Percentiles rank a stretch among this genome's conserved stretches.
Evolutionary conservation across 192 early-diverging fungal species (phyloP).

Genomic region (Mortierella claussenii): DNA sequence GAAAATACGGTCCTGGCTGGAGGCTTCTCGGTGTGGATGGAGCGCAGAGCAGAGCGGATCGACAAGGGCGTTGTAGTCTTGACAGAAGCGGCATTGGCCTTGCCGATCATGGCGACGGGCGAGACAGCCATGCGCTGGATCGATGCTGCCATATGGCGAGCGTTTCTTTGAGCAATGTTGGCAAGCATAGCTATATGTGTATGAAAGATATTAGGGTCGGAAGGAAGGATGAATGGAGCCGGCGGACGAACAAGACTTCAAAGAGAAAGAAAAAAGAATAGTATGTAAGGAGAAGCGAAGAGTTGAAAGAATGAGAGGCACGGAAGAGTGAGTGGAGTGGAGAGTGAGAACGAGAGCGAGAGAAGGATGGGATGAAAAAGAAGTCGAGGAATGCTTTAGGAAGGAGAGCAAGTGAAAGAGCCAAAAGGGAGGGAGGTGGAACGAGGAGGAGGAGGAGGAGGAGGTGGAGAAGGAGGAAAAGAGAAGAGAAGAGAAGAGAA

Average conservation of each 20-base stretch:
- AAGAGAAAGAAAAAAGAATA: constrained; percentile 2
- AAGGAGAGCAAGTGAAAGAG: constrained; percentile 1
- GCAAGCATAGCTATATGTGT: constrained; percentile 29
- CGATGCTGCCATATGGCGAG: constrained; percentile 44
- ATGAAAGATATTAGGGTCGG: background rate
- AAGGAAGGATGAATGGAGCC: constrained; percentile 1
- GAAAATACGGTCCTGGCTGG: constrained; percentile 58
- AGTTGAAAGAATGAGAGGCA: constrained; percentile 1
- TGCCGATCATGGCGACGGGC: constrained; percentile 1
- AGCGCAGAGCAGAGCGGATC: constrained; percentile 51
- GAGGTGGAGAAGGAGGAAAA: constrained; percentile 14
- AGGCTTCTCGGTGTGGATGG: constrained; percentile 52
- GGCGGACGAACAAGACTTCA: background rate
- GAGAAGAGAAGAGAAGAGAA: constrained; percentile 1
- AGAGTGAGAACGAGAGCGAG: constrained; percentile 1
- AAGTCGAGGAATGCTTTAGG: background rate
- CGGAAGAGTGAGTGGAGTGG: background rate
- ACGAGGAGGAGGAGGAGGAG: background rate
- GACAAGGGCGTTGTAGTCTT: constrained; percentile 25
- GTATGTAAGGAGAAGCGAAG: background rate
- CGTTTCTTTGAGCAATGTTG: constrained; percentile 49
- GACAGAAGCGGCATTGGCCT: background rate
- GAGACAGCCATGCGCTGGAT: constrained; percentile 29
- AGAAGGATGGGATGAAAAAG: background rate
- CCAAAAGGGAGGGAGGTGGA: background rate